Evolutionary conservation across 805 yeast genomes (phyloP).

Genomic region (Monosporozyma siamensis): DNA sequence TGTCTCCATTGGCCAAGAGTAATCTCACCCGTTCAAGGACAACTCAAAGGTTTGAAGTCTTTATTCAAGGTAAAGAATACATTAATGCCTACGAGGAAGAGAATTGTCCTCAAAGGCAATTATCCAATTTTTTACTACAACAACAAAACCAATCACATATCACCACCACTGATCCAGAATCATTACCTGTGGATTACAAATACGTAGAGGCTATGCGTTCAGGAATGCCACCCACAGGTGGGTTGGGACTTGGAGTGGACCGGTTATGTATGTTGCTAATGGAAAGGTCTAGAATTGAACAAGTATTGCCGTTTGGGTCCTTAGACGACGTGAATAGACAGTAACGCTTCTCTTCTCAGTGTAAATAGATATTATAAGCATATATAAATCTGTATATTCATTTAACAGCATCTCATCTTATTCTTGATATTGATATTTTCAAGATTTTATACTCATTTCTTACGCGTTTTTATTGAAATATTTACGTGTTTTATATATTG

Average conservation of each 20-base stretch:
- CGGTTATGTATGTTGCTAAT: slow-evolving; percentile 73
- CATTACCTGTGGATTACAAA: slow-evolving; percentile 45
- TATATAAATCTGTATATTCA: background rate
- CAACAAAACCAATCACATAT: slow-evolving; percentile 38
- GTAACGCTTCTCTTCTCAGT: too few relatives aligned
- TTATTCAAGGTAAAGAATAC: slow-evolving; percentile 69
- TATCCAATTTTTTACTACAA: slow-evolving; percentile 42
- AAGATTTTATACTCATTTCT: too few relatives aligned
- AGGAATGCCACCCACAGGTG: slow-evolving; percentile 97
- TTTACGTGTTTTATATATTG: background rate
- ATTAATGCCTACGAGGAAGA: slow-evolving; percentile 96
- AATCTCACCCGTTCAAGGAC: slow-evolving; percentile 24
- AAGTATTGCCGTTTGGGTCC: slow-evolving; percentile 67
- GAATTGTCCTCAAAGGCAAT: slow-evolving; percentile 72
- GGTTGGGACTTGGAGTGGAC: slow-evolving; percentile 95
- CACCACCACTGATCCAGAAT: slow-evolving; percentile 48
- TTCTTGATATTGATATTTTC: too few relatives aligned
- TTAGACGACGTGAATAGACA: slow-evolving; percentile 49
- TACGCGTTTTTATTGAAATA: background rate
- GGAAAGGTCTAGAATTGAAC: slow-evolving; percentile 56
- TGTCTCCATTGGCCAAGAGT: slow-evolving; percentile 87
- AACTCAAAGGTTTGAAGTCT: slow-evolving; percentile 76
- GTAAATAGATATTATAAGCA: background rate
- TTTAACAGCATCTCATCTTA: too few relatives aligned
- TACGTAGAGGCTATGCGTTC: slow-evolving; percentile 75